Conservation (phyloP, 805 yeast genomes). For the Wickerhamomyces alni region DNA sequence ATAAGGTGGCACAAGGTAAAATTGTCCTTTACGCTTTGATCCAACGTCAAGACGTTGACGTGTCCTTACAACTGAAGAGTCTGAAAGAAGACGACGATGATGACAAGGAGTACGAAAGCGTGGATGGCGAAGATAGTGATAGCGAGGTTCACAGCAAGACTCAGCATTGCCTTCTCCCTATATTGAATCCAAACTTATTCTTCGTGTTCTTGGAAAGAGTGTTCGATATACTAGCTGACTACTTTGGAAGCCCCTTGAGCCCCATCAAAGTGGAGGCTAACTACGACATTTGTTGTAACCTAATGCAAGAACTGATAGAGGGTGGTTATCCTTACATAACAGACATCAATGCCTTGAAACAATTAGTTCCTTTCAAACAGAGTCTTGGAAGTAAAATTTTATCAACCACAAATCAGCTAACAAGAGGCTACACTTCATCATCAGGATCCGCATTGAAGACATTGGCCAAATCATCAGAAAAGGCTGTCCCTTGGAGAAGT, state of each 20-base stretch:
- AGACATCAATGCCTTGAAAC: conserved; percentile 65
- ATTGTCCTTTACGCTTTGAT: conserved; percentile 14
- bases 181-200: conserved; percentile 47
- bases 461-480: conserved; percentile 1
- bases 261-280: conserved; percentile 58
- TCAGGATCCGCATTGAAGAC: conserved; percentile 7
- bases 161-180: not conserved
- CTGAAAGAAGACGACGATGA: conserved; percentile 6
- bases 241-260: conserved; percentile 51
- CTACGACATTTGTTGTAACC: conserved; percentile 60
- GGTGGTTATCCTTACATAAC: conserved; percentile 68
- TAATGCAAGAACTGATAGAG: conserved; percentile 75
- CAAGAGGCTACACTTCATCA: conserved; percentile 18
- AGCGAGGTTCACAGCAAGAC: not conserved
- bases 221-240: conserved; percentile 47
- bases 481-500: conserved; percentile 67
- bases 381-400: conserved; percentile 28
- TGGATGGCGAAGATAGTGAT: conserved; percentile 4
- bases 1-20: conserved; percentile 10
- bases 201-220: conserved; percentile 45
- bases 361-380: conserved; percentile 51
- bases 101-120: conserved; percentile 3
- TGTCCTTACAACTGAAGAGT: conserved; percentile 12
- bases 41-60: conserved; percentile 6
- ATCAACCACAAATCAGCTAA: conserved; percentile 30